Conservation (phyloP, 345 rosid genomes). For the Eucalyptus cloeziana region DNA sequence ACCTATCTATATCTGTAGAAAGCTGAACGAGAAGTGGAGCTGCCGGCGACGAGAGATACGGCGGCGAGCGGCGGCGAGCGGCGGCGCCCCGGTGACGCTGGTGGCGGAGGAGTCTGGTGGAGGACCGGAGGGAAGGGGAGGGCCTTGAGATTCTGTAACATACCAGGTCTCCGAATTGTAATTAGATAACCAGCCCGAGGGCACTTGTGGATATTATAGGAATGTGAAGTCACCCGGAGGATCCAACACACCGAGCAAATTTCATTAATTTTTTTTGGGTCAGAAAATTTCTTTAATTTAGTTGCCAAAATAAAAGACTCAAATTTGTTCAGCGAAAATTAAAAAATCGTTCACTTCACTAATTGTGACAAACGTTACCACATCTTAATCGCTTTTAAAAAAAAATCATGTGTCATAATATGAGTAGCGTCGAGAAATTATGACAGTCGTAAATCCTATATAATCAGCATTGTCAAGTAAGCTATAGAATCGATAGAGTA, state of each 20-base stretch:
- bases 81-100: background rate
- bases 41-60: background rate
- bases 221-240: background rate
- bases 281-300: no score
- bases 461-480: fast-evolving
- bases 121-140: background rate
- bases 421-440: fast-evolving
- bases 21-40: background rate
- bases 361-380: background rate
- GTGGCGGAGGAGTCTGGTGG: background rate
- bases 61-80: background rate
- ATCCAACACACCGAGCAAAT: background rate
- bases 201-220: background rate
- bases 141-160: background rate
- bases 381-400: background rate
- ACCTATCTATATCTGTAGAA: background rate
- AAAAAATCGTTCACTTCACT: background rate
- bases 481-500: fast-evolving
- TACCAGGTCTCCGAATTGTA: background rate
- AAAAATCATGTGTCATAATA: no score
- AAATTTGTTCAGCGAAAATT: background rate
- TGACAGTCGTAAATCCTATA: fast-evolving
- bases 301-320: background rate
- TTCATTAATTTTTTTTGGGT: background rate
- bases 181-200: background rate